phyloP scores from a whole-genome alignment of 2,329 filamentous ascomycete genomes.

The Colletotrichum tabaci region DNA sequence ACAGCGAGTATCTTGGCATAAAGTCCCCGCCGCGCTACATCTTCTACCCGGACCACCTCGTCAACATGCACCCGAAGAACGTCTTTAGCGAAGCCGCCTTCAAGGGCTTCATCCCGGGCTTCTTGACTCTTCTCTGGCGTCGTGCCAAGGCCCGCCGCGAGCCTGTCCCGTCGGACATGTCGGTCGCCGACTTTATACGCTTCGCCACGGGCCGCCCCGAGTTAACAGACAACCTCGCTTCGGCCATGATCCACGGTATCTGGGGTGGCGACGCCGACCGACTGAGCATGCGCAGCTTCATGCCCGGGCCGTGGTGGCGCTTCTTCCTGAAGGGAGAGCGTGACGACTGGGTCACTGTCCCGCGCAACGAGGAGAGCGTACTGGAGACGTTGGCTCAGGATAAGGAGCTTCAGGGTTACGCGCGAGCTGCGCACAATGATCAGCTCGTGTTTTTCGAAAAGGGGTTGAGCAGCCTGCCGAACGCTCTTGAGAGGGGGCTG shows the following conservation, averaged over 20 bases:
- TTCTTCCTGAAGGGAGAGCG: constrained; percentile 43
- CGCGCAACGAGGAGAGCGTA: constrained; percentile 49
- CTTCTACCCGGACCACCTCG: constrained; percentile 86
- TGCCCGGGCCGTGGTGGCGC: constrained; percentile 63
- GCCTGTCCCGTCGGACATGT: constrained; percentile 71
- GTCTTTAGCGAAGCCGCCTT: constrained; percentile 51
- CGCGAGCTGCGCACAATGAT: constrained; percentile 32
- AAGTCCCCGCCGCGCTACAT: constrained; percentile 72
- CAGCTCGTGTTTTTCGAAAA: constrained; percentile 61
- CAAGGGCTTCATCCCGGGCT: constrained; percentile 49
- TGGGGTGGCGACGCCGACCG: constrained; percentile 91
- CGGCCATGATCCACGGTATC: constrained; percentile 86
- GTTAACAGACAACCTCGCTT: constrained; percentile 80
- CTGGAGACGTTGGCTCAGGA: constrained; percentile 46
- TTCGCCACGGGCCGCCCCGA: constrained; percentile 66
- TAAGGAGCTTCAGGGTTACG: constrained; percentile 43
- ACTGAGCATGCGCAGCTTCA: constrained; percentile 78
- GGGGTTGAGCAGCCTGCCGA: constrained; percentile 75
- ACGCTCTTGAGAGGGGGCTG: constrained; percentile 68
- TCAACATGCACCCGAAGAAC: constrained; percentile 21
- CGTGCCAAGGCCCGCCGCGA: constrained; percentile 43
- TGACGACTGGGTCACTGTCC: constrained; percentile 45
- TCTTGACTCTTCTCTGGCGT: constrained; percentile 55
- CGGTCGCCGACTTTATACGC: constrained; percentile 77
- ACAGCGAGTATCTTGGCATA: constrained; percentile 18